Conservation (phyloP, 2,329 filamentous ascomycete species). For the Stemphylium beticola region DNA sequence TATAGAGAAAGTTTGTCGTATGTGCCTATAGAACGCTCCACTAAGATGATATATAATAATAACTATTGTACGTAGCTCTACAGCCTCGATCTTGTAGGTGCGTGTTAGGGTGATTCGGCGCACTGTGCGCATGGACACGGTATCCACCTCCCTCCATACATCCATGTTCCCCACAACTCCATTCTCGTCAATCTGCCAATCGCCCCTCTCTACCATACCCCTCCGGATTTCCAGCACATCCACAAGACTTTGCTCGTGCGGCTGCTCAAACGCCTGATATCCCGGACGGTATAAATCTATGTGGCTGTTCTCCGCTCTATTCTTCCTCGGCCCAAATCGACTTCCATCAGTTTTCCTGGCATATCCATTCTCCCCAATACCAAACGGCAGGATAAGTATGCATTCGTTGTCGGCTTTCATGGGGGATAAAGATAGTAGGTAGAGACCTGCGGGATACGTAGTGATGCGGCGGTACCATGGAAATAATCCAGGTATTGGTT, state of each 20-base stretch:
- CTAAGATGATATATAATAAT: no score
- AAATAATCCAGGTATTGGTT: neutral
- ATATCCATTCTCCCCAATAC: conserved; percentile 24
- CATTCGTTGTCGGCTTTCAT: conserved; percentile 18
- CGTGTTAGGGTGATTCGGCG: no score
- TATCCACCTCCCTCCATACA: conserved; percentile 28
- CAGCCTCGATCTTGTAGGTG: no score
- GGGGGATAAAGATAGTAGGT: conserved; percentile 8
- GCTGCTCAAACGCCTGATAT: conserved; percentile 13
- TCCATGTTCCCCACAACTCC: conserved; percentile 26
- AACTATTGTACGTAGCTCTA: no score
- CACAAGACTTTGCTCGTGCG: conserved; percentile 13
- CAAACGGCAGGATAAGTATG: conserved; percentile 22
- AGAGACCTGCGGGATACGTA: conserved; percentile 21
- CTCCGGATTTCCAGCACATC: conserved; percentile 23
- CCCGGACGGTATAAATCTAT: conserved; percentile 21
- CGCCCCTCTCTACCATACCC: conserved; percentile 26
- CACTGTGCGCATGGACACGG: no score
- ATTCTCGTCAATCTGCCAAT: conserved; percentile 24
- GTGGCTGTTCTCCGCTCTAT: conserved; percentile 3
- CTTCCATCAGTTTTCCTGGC: conserved; percentile 23
- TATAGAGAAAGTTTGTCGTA: no score
- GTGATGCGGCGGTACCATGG: neutral
- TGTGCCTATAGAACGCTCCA: no score
- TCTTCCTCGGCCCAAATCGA: conserved; percentile 12